These are phyloP conservation scores for Phytophthora megakarya DNA, from an alignment of 352 stramenopile species.

Conservation along the genomic window DNA sequence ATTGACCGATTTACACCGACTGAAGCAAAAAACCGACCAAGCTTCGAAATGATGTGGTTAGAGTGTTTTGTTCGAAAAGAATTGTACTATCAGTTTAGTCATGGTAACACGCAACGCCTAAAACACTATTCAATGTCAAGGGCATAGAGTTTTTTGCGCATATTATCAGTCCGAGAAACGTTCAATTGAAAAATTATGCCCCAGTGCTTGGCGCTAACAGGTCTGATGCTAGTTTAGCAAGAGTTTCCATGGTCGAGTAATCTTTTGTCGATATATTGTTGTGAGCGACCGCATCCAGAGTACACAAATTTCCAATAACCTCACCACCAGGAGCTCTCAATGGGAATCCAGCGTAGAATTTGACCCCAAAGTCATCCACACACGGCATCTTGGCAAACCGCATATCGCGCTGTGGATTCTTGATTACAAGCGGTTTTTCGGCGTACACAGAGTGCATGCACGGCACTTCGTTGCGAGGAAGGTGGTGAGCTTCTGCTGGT, in stretches of 20 bases:
- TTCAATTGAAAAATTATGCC: too few species aligned
- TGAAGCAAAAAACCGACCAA: too few species aligned
- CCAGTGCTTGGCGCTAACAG: constrained; percentile 30
- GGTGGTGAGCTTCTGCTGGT: constrained; percentile 25
- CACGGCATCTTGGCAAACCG: constrained; percentile 58
- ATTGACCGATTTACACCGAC: too few species aligned
- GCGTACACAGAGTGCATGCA: constrained; percentile 65
- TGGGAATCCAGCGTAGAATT: constrained; percentile 72
- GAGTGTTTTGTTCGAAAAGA: too few species aligned
- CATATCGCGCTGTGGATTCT: constrained; percentile 69
- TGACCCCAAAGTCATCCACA: constrained; percentile 51
- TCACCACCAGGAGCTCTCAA: constrained; percentile 49
- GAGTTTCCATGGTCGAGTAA: constrained; percentile 65
- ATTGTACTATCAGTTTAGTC: too few species aligned
- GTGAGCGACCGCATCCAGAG: constrained; percentile 44
- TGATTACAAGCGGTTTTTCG: constrained; percentile 63
- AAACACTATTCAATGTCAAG: too few species aligned
- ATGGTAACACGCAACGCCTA: too few species aligned
- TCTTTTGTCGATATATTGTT: constrained; percentile 65
- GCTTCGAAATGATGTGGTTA: too few species aligned
- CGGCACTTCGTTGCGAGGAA: constrained; percentile 56
- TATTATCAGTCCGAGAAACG: too few species aligned
- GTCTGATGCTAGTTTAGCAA: constrained; percentile 53
- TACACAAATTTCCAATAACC: constrained; percentile 55
- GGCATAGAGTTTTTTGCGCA: too few species aligned